Conservation (phyloP, 176 grass and related monocot genomes). For the Oryza longistaminata region DNA sequence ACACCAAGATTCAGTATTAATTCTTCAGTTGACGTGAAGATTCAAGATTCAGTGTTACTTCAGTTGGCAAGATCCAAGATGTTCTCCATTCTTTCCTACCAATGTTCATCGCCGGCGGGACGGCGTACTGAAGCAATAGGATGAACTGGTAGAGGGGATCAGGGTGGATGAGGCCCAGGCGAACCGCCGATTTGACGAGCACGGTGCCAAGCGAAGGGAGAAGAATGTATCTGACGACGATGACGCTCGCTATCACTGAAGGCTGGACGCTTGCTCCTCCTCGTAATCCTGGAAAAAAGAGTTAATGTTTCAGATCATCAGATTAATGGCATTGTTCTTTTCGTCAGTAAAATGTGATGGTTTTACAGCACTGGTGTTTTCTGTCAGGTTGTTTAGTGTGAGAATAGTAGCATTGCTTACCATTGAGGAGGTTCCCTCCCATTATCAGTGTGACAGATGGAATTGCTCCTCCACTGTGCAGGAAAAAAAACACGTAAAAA, state of each 20-base stretch:
- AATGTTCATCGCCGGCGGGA: slow-evolving; percentile 90
- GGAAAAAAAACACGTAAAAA: neutral
- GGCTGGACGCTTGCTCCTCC: slow-evolving; percentile 45
- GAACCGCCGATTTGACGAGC: slow-evolving; percentile 59
- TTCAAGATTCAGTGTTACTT: too few relatives aligned
- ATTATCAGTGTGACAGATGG: slow-evolving; percentile 83
- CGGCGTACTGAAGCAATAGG: slow-evolving; percentile 80
- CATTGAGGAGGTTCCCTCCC: slow-evolving; percentile 86
- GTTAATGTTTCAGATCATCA: neutral
- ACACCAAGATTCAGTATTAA: too few relatives aligned
- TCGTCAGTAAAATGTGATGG: neutral
- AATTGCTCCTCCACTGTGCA: slow-evolving; percentile 64
- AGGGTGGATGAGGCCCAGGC: slow-evolving; percentile 54
- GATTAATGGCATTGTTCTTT: neutral
- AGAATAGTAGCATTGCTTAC: slow-evolving; percentile 37
- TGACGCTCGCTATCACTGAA: slow-evolving; percentile 57
- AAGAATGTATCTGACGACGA: slow-evolving; percentile 68
- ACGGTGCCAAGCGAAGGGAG: slow-evolving; percentile 58
- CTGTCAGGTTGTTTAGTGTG: neutral
- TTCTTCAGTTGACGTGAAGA: neutral
- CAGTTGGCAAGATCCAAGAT: too few relatives aligned
- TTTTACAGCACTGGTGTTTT: too few relatives aligned
- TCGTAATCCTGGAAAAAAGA: slow-evolving; percentile 47
- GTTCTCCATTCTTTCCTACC: slow-evolving; percentile 50
- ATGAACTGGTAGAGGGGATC: slow-evolving; percentile 89